Percentiles rank a stretch among this genome's conserved stretches.
phyloP scores from a whole-genome alignment of 495 filamentous ascomycete genomes.

The Aspergillus cavernicola region DNA sequence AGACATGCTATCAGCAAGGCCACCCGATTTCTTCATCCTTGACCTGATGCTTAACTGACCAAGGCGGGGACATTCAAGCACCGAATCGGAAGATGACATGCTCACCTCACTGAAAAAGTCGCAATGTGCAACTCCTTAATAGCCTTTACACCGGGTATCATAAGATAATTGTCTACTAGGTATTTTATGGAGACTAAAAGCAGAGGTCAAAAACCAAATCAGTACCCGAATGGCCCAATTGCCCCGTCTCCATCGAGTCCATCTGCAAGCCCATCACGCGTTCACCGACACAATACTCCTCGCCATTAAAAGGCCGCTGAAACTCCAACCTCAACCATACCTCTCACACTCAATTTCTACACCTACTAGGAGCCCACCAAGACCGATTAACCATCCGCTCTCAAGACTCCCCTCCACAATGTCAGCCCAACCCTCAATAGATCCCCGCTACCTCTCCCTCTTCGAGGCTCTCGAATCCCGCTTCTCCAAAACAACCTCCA shows the following conservation, averaged over 20 bases:
- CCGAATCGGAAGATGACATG: no score
- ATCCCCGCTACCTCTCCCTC: constrained; percentile 35
- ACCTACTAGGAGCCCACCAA: not conserved
- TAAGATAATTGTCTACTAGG: no score
- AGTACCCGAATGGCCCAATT: not conserved
- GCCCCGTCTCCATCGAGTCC: not conserved
- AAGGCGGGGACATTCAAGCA: no score
- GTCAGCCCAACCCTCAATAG: constrained; percentile 16
- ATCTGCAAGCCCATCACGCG: not conserved
- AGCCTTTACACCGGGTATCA: no score
- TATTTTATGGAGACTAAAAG: no score
- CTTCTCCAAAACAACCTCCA: constrained; percentile 43
- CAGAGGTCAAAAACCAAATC: no score
- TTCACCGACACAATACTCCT: not conserved
- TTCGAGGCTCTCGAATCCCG: constrained; percentile 50
- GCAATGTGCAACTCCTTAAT: no score
- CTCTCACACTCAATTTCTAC: not conserved
- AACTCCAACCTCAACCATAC: not conserved
- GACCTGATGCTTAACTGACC: no score
- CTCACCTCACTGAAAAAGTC: no score
- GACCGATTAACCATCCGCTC: not conserved
- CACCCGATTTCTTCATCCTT: no score
- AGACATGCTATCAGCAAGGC: no score
- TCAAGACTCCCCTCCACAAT: constrained; percentile 17
- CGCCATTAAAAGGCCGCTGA: not conserved